phyloP scores from a whole-genome alignment of 768 basidiomycete species.

The Gloeopeniophorella convolvens region DNA sequence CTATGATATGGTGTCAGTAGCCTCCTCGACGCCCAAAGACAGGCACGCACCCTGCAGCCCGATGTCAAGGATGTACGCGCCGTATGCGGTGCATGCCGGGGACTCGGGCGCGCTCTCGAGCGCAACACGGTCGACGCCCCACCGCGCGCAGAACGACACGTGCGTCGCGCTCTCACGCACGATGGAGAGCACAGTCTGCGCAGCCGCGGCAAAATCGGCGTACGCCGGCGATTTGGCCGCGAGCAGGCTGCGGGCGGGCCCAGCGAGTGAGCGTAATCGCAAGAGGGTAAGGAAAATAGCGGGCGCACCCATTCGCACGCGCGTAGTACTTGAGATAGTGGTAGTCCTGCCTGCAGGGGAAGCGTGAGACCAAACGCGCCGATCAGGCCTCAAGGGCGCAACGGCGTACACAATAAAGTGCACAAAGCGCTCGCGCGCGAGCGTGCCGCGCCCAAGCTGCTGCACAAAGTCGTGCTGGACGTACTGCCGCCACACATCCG shows the following conservation, averaged over 20 bases:
- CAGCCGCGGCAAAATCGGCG: conserved; percentile 52
- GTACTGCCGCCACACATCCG: conserved; percentile 59
- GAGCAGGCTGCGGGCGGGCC: conserved; percentile 44
- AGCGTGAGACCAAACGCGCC: too few relatives aligned
- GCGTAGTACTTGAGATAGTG: conserved; percentile 79
- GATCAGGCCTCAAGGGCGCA: too few relatives aligned
- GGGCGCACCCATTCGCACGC: conserved; percentile 62
- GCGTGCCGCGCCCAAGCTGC: conserved; percentile 65
- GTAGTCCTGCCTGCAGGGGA: conserved; percentile 62
- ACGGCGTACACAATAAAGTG: conserved; percentile 74
- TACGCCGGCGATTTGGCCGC: conserved; percentile 72
- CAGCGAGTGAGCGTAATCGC: neutral
- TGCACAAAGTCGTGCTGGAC: conserved; percentile 82
- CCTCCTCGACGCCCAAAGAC: neutral
- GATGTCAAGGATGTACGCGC: conserved; percentile 75
- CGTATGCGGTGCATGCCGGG: conserved; percentile 75
- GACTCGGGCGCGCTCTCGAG: conserved; percentile 60
- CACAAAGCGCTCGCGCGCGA: conserved; percentile 59
- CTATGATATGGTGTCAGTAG: conserved; percentile 27
- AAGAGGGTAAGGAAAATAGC: neutral
- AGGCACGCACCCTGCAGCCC: conserved; percentile 56
- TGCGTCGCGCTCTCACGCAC: conserved; percentile 69
- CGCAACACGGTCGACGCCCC: conserved; percentile 57
- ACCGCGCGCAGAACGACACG: conserved; percentile 59
- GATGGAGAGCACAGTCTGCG: conserved; percentile 56